Evolutionary conservation across 345 rosid species (phyloP).

Genomic region (Sonneratia alba): DNA sequence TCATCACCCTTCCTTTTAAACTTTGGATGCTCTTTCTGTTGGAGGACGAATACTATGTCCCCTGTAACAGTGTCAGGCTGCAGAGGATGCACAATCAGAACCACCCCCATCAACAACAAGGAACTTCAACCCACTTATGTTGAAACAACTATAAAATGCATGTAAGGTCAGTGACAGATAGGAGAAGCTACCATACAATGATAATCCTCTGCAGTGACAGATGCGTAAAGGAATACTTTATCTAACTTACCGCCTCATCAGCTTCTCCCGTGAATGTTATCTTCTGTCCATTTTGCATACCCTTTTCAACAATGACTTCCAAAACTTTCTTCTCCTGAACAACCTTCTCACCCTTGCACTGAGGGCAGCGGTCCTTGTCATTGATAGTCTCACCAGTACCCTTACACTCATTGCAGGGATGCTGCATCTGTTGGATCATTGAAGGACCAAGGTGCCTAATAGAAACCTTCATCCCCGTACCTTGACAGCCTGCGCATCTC

Average conservation of each 20-base stretch:
- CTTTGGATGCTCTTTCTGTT: constrained; percentile 45
- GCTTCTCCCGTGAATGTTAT: constrained; percentile 73
- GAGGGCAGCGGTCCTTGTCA: constrained; percentile 62
- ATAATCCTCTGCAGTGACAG: background rate
- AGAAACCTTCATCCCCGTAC: constrained; percentile 66
- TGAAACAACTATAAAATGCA: background rate
- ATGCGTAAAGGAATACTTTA: background rate
- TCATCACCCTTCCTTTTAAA: constrained; percentile 42
- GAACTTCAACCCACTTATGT: background rate
- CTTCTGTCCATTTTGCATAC: constrained; percentile 63
- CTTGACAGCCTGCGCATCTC: constrained; percentile 65
- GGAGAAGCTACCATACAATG: background rate
- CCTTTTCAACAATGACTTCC: constrained; percentile 64
- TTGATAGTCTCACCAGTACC: constrained; percentile 66
- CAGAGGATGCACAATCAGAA: background rate
- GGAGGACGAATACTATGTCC: constrained; percentile 42
- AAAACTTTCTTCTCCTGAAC: constrained; percentile 60
- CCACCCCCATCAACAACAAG: background rate
- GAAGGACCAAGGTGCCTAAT: constrained; percentile 64
- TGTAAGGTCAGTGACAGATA: background rate
- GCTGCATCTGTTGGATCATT: constrained; percentile 79
- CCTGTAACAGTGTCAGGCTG: constrained; percentile 42
- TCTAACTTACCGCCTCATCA: constrained; percentile 53
- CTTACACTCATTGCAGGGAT: constrained; percentile 65
- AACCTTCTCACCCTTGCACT: constrained; percentile 69